Evolutionary conservation across 345 rosid species (phyloP).

Genomic region (Syzygium oleosum): DNA sequence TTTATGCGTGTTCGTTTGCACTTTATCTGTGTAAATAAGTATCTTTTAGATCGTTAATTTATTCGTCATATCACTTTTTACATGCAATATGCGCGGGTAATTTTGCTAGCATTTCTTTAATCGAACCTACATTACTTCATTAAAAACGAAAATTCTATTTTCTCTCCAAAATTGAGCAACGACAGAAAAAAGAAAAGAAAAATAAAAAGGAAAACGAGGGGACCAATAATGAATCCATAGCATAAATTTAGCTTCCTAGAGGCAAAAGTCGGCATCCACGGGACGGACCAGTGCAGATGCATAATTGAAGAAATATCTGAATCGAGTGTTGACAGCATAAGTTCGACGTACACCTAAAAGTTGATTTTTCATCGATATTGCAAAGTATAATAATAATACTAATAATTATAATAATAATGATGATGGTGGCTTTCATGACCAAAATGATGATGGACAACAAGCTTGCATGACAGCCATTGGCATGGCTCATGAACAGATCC

Average conservation of each 20-base stretch:
- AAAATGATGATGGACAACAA: neutral
- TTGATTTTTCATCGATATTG: neutral
- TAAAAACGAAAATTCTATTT: neutral
- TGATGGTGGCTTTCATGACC: neutral
- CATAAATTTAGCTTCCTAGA: neutral
- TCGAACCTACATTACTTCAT: neutral
- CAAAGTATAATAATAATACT: neutral
- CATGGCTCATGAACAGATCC: neutral
- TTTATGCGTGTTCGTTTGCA: neutral
- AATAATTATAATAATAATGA: neutral
- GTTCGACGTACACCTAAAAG: neutral
- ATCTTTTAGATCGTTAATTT: neutral
- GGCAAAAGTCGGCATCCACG: neutral
- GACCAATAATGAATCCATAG: neutral
- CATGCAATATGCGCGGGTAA: neutral
- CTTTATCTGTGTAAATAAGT: neutral
- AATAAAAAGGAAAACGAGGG: neutral
- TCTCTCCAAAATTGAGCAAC: neutral
- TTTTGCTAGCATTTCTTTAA: neutral
- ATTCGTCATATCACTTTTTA: neutral
- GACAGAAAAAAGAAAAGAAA: neutral
- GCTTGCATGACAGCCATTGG: neutral
- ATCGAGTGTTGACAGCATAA: neutral
- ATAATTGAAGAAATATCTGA: neutral
- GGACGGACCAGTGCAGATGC: neutral